Evolutionary conservation across 345 rosid genomes (phyloP).

Genomic region (Lepidium africanum): DNA sequence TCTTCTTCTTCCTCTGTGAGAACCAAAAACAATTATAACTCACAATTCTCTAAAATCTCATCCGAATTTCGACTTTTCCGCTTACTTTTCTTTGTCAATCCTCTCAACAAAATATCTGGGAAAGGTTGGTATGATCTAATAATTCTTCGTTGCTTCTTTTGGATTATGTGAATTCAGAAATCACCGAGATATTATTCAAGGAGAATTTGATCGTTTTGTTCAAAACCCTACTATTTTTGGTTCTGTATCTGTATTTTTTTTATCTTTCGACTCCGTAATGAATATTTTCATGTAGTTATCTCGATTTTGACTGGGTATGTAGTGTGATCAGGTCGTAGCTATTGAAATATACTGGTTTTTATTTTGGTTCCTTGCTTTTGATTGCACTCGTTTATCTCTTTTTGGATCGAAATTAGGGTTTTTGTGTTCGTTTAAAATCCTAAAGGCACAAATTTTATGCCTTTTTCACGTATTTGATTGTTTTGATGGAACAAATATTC

Average conservation of each 20-base stretch:
- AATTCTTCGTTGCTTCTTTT: background rate
- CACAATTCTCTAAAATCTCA: conserved; percentile 10
- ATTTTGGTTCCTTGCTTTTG: background rate
- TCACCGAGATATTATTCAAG: background rate
- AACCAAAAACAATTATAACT: background rate
- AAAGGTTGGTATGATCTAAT: conserved; percentile 10
- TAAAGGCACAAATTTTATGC: background rate
- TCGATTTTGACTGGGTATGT: background rate
- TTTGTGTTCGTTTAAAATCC: background rate
- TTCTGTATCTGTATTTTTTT: background rate
- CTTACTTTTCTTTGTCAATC: background rate
- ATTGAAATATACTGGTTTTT: background rate
- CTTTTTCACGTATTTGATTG: background rate
- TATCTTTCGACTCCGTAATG: background rate
- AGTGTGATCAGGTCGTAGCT: background rate
- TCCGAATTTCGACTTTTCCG: background rate
- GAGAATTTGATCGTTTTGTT: background rate
- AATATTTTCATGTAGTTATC: background rate
- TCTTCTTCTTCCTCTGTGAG: background rate
- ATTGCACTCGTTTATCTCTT: background rate
- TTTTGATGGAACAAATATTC: background rate
- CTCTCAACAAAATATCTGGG: background rate
- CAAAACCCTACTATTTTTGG: background rate
- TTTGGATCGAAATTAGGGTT: conserved; percentile 5
- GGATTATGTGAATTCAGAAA: background rate